Base-by-base conservation (phyloP, 129 eudicot genomes). In the Escallonia rubra region DNA sequence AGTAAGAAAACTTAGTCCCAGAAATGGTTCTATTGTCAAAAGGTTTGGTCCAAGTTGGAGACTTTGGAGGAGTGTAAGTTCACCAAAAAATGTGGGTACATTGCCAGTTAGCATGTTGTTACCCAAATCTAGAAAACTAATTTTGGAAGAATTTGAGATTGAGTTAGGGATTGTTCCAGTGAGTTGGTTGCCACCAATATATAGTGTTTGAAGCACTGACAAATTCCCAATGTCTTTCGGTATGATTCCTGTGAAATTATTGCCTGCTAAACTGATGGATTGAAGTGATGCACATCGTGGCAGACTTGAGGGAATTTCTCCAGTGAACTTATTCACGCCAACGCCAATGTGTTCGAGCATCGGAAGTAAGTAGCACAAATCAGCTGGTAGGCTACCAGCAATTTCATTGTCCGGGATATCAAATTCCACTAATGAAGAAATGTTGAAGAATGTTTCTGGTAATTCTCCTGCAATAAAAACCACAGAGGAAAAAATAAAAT, bases 131-230 rank as follows among this genome's bases (percentile, higher is more conserved):
- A 79, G 46, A 7, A 15, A 5, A 4, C 39, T 52, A 56, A 80
- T 85, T 52, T 66, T 78, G 10, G 87, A 74, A 39, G 67, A 38
- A 38, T 83, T 80, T 39, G 70, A 60, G 56, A 87, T 70, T 10
- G 85, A 80, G 60, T 14, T 63, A 0, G 90, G 87, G 3, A 83
- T 69, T 14, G 34, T 3, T 50, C 90, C 90, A 1, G 39, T 57
- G 39, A 87, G 61, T 6, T 41, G 4, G 4, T 87, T 83, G 1
- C 4, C 0, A 8, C 50, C 8, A 7, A 79, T 55, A 72, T 61
- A 59, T 44, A 79, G 40, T 6, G 45, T 45, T 67, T 74, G 71
- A 42, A 86, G 83, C 68, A 66, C 69, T n/a, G 76, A 77, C 11
- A 76, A 57, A 40, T 63, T 44, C 3, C 79, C 86, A 10, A 68